A percentile compares a stretch with the other conserved stretches of the same genome.
Evolutionary conservation across 768 basidiomycete species (phyloP).

Genomic region (Butyriboletus loyo): DNA sequence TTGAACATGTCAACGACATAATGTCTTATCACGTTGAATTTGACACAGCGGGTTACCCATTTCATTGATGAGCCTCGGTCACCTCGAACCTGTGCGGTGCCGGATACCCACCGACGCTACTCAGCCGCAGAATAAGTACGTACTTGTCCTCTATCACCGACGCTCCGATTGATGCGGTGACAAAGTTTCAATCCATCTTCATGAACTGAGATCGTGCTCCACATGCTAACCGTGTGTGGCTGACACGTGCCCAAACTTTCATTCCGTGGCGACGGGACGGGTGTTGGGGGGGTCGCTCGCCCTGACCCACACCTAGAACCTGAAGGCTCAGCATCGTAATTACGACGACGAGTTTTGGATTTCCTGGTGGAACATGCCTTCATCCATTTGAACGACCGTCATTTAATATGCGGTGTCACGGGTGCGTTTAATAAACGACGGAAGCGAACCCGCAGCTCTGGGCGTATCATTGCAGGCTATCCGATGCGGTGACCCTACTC

Average conservation of each 20-base stretch:
- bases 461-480: not conserved
- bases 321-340: not conserved
- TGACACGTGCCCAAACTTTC: not conserved
- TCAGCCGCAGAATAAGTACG: constrained; percentile 2
- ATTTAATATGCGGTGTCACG: not conserved
- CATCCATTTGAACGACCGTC: not conserved
- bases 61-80: not conserved
- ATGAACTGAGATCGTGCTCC: not conserved
- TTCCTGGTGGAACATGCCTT: not conserved
- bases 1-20: not conserved
- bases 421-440: constrained; percentile 6
- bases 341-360: not conserved
- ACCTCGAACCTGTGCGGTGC: not conserved
- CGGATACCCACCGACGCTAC: not conserved
- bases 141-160: not conserved
- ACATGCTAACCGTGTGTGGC: constrained; percentile 6
- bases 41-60: not conserved
- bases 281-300: too few relatives aligned
- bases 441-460: not conserved
- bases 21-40: not conserved
- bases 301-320: too few relatives aligned
- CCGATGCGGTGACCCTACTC: not conserved
- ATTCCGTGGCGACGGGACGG: not conserved
- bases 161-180: not conserved
- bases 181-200: constrained; percentile 4